Percentiles rank a stretch among this genome's conserved stretches.
Conservation (phyloP, 257 asterid species). For the Solanum paucissectum region DNA sequence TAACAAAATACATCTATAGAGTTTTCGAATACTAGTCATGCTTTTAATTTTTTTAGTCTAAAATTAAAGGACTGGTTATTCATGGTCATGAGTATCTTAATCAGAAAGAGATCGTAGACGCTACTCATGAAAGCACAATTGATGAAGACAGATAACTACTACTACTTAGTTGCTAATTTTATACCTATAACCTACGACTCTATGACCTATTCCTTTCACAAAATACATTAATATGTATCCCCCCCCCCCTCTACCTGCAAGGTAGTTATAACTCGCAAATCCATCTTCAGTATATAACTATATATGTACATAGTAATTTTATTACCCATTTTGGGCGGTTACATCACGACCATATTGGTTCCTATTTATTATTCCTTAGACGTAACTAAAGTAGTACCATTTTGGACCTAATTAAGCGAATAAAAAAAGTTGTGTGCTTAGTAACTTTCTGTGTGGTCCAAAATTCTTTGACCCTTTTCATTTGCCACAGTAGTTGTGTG, state of each 20-base stretch:
- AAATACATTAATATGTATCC: not conserved
- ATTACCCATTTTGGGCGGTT: not conserved
- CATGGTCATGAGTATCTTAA: not conserved
- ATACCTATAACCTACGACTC: not conserved
- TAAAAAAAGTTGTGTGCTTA: not conserved
- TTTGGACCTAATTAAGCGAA: not conserved
- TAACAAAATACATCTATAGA: not conserved
- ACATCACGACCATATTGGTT: accelerated
- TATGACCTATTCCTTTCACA: not conserved
- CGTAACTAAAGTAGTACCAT: not conserved
- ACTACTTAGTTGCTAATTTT: not conserved
- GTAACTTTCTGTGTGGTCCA: not conserved
- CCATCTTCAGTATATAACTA: not conserved
- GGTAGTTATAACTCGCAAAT: not conserved
- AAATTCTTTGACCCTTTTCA: not conserved
- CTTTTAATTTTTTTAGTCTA: not conserved
- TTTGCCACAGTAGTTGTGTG: not conserved
- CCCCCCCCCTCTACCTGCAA: not conserved
- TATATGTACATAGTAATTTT: not conserved
- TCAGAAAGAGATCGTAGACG: not conserved
- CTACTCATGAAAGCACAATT: not conserved
- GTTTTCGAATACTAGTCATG: not conserved
- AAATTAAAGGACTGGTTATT: not conserved
- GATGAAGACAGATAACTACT: not conserved
- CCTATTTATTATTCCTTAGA: not conserved